Percentiles rank a stretch among this genome's conserved stretches.
phyloP scores from a whole-genome alignment of 1,284 basidiomycete species.

The Trametes hirsuta region DNA sequence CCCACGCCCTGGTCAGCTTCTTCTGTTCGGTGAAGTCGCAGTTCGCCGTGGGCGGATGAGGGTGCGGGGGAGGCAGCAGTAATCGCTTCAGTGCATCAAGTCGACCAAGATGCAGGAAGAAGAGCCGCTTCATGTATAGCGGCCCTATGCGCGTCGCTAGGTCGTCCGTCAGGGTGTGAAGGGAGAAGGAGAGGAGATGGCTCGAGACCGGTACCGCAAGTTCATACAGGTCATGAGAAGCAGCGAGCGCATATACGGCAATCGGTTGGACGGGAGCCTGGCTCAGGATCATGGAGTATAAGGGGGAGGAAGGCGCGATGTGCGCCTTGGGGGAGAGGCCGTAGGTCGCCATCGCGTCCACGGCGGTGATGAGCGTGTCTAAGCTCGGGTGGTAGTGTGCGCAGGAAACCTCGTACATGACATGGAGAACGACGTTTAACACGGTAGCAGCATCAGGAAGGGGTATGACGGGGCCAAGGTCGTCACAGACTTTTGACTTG shows the following conservation, averaged over 20 bases:
- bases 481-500: conserved; percentile 24
- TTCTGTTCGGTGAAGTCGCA: conserved; percentile 45
- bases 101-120: conserved; percentile 46
- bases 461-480: conserved; percentile 36
- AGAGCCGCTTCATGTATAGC: conserved; percentile 41
- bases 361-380: conserved; percentile 36
- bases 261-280: conserved; percentile 41
- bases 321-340: conserved; percentile 33
- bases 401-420: conserved; percentile 39
- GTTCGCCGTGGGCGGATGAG: conserved; percentile 38
- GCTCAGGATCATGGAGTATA: conserved; percentile 37
- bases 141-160: conserved; percentile 39
- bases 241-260: conserved; percentile 40
- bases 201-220: conserved; percentile 41
- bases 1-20: conserved; percentile 44
- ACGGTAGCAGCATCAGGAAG: conserved; percentile 37
- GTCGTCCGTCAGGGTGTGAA: conserved; percentile 39
- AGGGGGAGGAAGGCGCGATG: conserved; percentile 31
- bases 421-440: conserved; percentile 43
- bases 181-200: conserved; percentile 39
- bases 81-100: conserved; percentile 43
- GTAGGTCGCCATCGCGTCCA: conserved; percentile 37
- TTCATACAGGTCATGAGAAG: conserved; percentile 36
- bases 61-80: conserved; percentile 41
- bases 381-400: conserved; percentile 40